Conservation (phyloP, 768 basidiomycete genomes). For the Leucocoprinus sp. region DNA sequence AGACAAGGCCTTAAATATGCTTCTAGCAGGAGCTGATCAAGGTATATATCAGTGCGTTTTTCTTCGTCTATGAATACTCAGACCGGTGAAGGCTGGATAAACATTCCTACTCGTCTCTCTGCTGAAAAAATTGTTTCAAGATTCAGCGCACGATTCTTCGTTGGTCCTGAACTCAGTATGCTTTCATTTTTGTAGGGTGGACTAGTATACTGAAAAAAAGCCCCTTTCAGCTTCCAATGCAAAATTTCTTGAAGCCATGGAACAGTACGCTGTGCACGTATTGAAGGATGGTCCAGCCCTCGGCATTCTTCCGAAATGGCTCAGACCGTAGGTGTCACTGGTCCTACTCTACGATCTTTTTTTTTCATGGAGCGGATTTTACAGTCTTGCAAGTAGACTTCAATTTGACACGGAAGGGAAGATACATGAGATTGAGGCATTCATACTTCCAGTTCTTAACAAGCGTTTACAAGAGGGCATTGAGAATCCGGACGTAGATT, state of each 20-base stretch:
- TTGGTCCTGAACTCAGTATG: neutral
- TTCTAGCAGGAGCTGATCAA: neutral
- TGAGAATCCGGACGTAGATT: neutral
- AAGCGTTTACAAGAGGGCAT: neutral
- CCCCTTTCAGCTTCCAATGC: neutral
- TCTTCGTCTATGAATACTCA: neutral
- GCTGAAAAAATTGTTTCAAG: neutral
- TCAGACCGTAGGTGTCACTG: neutral
- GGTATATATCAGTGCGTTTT: neutral
- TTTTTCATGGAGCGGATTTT: neutral
- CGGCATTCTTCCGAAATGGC: neutral
- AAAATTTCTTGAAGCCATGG: neutral
- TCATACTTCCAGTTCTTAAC: neutral
- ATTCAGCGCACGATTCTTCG: neutral
- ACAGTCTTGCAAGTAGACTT: neutral
- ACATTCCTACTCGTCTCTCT: neutral
- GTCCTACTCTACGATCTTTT: neutral
- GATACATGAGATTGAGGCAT: neutral
- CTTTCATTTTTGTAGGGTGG: neutral
- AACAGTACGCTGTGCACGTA: neutral
- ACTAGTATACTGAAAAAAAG: neutral
- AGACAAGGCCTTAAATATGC: constrained; percentile 1
- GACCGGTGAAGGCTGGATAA: neutral
- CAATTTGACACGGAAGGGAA: neutral
- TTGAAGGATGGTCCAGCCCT: neutral